Conservation (phyloP, 164 flowering plant species). For the Paratinospora sagittata region DNA sequence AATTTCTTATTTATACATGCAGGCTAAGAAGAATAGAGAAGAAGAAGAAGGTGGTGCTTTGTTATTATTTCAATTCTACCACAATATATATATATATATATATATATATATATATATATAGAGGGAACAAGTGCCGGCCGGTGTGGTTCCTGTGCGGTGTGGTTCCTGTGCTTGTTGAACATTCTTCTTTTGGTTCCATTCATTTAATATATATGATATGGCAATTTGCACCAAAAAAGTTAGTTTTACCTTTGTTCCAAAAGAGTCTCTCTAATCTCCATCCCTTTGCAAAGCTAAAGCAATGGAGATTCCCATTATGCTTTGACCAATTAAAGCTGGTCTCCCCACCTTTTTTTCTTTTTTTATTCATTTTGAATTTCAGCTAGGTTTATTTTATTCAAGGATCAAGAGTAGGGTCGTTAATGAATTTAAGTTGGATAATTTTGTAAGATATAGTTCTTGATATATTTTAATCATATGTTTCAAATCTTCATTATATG, state of each 20-base stretch:
- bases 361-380: background rate
- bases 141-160: background rate
- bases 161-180: background rate
- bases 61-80: background rate
- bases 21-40: constrained; percentile 16
- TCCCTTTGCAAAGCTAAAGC: background rate
- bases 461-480: background rate
- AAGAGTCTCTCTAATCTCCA: background rate
- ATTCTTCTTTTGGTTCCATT: constrained; percentile 1
- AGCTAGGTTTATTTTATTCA: background rate
- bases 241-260: background rate
- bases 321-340: background rate
- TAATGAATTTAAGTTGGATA: background rate
- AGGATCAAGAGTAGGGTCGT: background rate
- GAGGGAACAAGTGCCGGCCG: background rate
- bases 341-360: background rate
- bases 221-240: constrained; percentile 3
- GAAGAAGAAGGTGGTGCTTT: background rate
- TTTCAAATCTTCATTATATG: background rate
- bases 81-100: too few relatives aligned
- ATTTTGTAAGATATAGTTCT: background rate
- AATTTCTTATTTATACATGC: constrained; percentile 3
- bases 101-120: too few relatives aligned
- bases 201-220: constrained; percentile 5
- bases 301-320: background rate